Evolutionary conservation across 306 rosid genomes (phyloP), one percentile per base, ranked within the genome.

Genomic region (Vigna mungo): DNA sequence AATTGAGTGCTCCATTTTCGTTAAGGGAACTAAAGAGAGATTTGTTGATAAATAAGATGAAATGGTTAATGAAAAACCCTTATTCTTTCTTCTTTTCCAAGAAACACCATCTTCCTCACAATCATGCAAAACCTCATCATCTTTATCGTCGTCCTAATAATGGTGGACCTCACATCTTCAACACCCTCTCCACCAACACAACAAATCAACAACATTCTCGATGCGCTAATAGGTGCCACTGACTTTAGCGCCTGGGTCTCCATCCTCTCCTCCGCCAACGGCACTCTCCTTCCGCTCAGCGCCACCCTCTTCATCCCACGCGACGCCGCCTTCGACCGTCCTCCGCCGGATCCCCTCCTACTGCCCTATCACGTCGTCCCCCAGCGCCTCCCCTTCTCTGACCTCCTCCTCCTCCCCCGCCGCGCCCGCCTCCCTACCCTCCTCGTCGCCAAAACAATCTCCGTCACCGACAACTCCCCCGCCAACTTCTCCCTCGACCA

Each of bases 331-430:
- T 0, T 46, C 21, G 14, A 68, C 41, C 56, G 4, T 3, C 73
- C 73, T 1, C 41, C 56, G 2, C 56, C 7, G 2, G 73, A 68
- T 15, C 90, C 96, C 0, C 80, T 88, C 54, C 36, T 80, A 7
- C 76, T 93, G 44, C 90, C 92, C 1, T 93, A 88, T 84, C 96
- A 90, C 80, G 71, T 93, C 0, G 72, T 93, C 63, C 96, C 97
- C 0, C 94, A 93, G 41, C 89, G 96, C 4, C 96, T 93, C 74
- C 17, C 80, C 7, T 93, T 84, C 86, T 77, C 90, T 4, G 90
- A 90, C 9, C 97, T 93, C 56, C 88, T 74, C 43, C 89, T 89
- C 49, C 75, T 93, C 84, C 81, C 80, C 15, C 66, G 59, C 59
- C 13, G 44, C 48, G 18, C 89, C 9, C 88, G 88, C 62, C 85